Conservation (phyloP, 352 stramenopile genomes). For the Phytophthora cactorum region DNA sequence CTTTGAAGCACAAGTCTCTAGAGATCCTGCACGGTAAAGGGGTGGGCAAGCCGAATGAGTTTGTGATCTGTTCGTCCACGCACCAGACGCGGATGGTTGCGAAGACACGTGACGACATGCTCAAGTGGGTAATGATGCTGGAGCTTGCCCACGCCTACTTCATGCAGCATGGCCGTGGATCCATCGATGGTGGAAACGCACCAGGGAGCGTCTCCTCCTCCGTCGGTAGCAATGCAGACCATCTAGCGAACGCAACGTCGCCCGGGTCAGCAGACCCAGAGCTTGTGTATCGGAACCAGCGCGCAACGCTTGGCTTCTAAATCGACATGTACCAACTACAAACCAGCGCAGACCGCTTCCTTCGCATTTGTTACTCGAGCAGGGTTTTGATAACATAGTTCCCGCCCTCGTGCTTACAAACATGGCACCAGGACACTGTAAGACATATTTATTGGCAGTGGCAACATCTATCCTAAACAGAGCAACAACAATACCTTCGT, state of each 20-base stretch:
- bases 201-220: slow-evolving; percentile 29
- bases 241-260: slow-evolving; percentile 25
- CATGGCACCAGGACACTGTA: slow-evolving; percentile 23
- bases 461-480: slow-evolving; percentile 11
- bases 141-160: slow-evolving; percentile 60
- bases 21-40: slow-evolving; percentile 77
- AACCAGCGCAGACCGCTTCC: slow-evolving; percentile 7
- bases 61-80: slow-evolving; percentile 77
- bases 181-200: slow-evolving; percentile 30
- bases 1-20: slow-evolving; percentile 65
- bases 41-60: slow-evolving; percentile 75
- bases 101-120: slow-evolving; percentile 77
- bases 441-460: slow-evolving; percentile 44
- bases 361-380: slow-evolving; percentile 31
- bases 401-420: too few relatives aligned
- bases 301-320: slow-evolving; percentile 77
- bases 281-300: slow-evolving; percentile 50
- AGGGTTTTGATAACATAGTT: slow-evolving; percentile 32
- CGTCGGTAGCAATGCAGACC: slow-evolving; percentile 35
- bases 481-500: background rate
- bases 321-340: slow-evolving; percentile 4
- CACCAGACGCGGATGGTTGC: slow-evolving; percentile 79
- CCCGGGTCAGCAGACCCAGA: slow-evolving; percentile 35
- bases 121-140: slow-evolving; percentile 70
- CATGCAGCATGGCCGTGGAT: slow-evolving; percentile 44